Conservation (phyloP, 257 asterid species). For the Lantana camara region DNA sequence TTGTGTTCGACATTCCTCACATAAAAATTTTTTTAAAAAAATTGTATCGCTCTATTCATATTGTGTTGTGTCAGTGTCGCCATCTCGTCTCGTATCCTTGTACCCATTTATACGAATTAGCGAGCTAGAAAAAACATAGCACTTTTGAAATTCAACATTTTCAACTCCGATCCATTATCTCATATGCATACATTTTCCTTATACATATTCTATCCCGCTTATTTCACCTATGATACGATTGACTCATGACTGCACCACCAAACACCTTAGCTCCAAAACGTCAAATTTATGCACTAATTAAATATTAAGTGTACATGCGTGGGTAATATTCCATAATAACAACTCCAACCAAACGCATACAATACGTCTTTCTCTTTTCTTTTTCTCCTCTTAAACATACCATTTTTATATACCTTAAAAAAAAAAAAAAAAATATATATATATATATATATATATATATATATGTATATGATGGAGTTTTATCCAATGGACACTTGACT, state of each 20-base stretch:
- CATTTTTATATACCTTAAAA: no score
- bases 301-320: neutral
- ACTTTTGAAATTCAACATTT: conserved; percentile 28
- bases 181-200: conserved; percentile 21
- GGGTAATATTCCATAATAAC: conserved; percentile 24
- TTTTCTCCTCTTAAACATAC: no score
- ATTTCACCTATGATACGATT: neutral
- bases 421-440: no score
- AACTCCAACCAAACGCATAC: conserved; percentile 23
- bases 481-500: no score
- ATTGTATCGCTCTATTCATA: no score
- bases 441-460: no score
- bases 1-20: no score
- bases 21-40: no score
- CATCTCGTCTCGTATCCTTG: no score
- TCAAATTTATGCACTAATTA: conserved; percentile 2
- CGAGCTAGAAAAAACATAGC: no score
- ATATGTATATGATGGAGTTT: no score
- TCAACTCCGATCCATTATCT: conserved; percentile 32
- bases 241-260: conserved; percentile 9
- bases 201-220: neutral
- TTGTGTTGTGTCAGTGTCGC: no score
- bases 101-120: neutral
- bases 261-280: neutral
- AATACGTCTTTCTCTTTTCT: neutral